phyloP scores from a whole-genome alignment of 2,329 filamentous ascomycete species.

The Didymella lethalis region DNA sequence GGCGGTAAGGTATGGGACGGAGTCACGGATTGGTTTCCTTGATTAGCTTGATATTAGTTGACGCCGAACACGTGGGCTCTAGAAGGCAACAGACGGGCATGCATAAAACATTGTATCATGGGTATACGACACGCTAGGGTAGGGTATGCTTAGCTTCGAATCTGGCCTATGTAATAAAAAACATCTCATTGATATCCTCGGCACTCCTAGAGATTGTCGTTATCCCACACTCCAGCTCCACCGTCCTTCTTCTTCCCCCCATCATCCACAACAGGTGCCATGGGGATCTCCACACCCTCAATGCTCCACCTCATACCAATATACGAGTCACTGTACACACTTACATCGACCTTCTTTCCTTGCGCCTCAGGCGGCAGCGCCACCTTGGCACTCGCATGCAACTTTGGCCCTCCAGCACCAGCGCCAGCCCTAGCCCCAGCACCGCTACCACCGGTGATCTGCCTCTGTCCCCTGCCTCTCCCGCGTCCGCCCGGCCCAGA shows the following conservation, averaged over 20 bases:
- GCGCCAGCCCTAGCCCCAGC: constrained; percentile 17
- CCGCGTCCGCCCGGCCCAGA: constrained; percentile 13
- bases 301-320: constrained; percentile 73
- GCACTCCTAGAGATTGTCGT: constrained; percentile 7
- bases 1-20: constrained; percentile 25
- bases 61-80: not conserved
- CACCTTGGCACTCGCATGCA: constrained; percentile 65
- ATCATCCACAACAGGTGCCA: constrained; percentile 44
- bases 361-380: constrained; percentile 64
- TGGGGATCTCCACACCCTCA: constrained; percentile 60
- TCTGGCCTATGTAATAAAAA: not conserved
- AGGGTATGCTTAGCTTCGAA: not conserved
- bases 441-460: constrained; percentile 16
- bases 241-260: constrained; percentile 39
- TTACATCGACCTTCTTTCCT: constrained; percentile 72
- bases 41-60: not conserved
- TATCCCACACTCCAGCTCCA: constrained; percentile 17
- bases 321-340: constrained; percentile 87
- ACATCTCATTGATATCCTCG: not conserved
- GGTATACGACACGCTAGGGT: not conserved
- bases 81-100: not conserved
- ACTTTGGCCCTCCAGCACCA: constrained; percentile 44
- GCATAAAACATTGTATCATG: not conserved
- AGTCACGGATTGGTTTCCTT: constrained; percentile 24
- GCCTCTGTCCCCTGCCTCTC: constrained; percentile 13